phyloP scores from a whole-genome alignment of 306 rosid species.

The Delonix regia region DNA sequence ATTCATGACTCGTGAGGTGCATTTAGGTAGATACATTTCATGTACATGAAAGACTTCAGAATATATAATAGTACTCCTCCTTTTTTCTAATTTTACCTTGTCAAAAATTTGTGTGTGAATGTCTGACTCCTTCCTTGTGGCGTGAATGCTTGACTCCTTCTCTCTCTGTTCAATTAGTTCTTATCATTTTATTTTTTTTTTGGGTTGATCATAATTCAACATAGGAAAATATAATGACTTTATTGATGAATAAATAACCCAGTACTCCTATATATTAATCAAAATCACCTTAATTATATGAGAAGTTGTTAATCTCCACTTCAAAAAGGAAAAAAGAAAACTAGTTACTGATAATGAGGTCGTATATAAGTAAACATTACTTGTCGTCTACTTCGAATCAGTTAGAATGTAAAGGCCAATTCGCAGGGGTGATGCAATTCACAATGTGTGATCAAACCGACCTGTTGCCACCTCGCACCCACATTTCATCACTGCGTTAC shows the following conservation, averaged over 20 bases:
- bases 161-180: too few species aligned
- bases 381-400: slow-evolving; percentile 35
- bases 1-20: background rate
- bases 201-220: too few species aligned
- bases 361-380: slow-evolving; percentile 28
- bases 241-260: too few species aligned
- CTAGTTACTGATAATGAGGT: background rate
- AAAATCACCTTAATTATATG: too few species aligned
- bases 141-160: too few species aligned
- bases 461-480: slow-evolving; percentile 42
- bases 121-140: background rate
- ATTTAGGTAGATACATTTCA: background rate
- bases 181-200: too few species aligned
- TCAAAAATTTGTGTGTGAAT: too few species aligned
- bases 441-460: slow-evolving; percentile 20
- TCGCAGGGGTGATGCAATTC: slow-evolving; percentile 1
- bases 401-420: slow-evolving; percentile 8
- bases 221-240: too few species aligned
- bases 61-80: background rate
- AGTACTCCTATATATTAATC: too few species aligned
- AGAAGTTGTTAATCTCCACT: too few species aligned
- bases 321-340: too few species aligned
- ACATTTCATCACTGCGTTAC: slow-evolving; percentile 11
- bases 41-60: background rate
- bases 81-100: background rate